phyloP scores from a whole-genome alignment of 257 asterid species.

The Solanum piurae region DNA sequence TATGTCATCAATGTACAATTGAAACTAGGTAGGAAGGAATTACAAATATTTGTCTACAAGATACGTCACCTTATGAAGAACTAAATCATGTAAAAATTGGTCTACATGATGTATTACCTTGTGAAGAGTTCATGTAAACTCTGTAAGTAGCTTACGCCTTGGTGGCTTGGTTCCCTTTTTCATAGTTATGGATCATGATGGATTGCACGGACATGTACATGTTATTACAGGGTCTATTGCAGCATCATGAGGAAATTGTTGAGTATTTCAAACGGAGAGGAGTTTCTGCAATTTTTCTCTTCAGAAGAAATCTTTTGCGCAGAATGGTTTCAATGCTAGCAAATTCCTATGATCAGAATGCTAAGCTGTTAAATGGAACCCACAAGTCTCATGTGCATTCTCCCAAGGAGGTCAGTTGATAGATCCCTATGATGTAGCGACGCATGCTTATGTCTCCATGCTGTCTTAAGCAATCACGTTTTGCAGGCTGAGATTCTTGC shows the following conservation, averaged over 20 bases:
- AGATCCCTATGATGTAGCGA: not conserved
- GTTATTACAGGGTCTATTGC: constrained; percentile 67
- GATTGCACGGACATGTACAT: not conserved
- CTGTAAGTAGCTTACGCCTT: not conserved
- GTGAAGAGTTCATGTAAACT: not conserved
- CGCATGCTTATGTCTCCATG: not conserved
- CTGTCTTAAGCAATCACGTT: not conserved
- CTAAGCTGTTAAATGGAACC: constrained; percentile 84
- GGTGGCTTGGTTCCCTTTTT: not conserved
- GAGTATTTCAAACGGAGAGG: constrained; percentile 76
- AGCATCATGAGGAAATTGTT: constrained; percentile 62
- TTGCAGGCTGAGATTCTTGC: constrained; percentile 90
- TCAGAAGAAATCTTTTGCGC: constrained; percentile 80
- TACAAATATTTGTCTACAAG: not conserved
- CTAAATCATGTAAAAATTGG: not conserved
- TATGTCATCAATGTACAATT: not conserved
- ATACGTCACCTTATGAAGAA: not conserved
- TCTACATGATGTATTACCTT: not conserved
- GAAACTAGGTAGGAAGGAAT: not conserved
- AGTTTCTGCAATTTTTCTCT: constrained; percentile 77
- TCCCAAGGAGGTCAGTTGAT: constrained; percentile 46
- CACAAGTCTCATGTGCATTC: constrained; percentile 97
- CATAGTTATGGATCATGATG: not conserved
- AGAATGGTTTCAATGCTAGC: constrained; percentile 82
- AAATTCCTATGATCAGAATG: constrained; percentile 78